Conservation (phyloP, 176 grass and related monocot genomes). For the Luzula sylvatica region DNA sequence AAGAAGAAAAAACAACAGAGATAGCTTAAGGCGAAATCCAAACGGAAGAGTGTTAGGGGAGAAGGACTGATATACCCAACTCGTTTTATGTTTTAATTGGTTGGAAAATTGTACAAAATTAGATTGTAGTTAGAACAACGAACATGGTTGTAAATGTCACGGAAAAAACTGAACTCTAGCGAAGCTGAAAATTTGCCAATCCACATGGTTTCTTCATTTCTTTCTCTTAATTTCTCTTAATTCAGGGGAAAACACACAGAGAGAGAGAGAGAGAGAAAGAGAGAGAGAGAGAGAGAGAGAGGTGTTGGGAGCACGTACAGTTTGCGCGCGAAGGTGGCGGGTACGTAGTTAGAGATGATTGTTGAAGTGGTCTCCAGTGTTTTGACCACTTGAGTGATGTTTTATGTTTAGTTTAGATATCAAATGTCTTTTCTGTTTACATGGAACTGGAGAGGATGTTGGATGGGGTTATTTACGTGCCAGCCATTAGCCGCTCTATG, state of each 20-base stretch:
- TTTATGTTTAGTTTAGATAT: no score
- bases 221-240: neutral
- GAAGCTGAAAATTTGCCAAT: constrained; percentile 11
- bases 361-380: neutral
- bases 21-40: constrained; percentile 9
- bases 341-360: neutral
- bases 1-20: constrained; percentile 10
- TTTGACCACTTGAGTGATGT: no score
- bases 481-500: constrained; percentile 17
- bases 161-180: neutral
- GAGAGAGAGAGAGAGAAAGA: neutral
- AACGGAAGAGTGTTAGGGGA: constrained; percentile 18
- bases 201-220: constrained; percentile 16
- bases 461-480: constrained; percentile 4
- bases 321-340: constrained; percentile 2
- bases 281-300: neutral
- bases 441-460: neutral
- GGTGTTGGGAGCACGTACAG: constrained; percentile 2
- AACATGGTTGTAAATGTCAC: neutral
- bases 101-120: constrained; percentile 1
- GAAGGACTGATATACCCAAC: constrained; percentile 10
- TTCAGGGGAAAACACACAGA: neutral
- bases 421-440: no score
- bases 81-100: constrained; percentile 8
- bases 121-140: neutral